Evolutionary conservation across 192 early-diverging fungal species (phyloP).

Genomic region (Linnemannia schmuckeri): DNA sequence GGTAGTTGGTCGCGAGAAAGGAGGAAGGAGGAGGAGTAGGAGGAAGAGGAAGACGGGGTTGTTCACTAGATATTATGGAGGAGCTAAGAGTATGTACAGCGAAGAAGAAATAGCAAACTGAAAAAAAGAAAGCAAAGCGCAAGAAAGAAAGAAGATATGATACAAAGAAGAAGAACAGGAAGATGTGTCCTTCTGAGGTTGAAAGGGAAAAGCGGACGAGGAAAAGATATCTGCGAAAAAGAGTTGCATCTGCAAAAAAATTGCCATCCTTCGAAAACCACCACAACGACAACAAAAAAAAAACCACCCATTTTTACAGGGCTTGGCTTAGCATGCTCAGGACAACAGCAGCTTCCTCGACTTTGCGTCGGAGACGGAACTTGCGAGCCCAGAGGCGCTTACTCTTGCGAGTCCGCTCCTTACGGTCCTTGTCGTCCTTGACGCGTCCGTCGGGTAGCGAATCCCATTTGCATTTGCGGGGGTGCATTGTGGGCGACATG

Average conservation of each 20-base stretch:
- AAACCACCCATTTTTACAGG: slow-evolving; percentile 9
- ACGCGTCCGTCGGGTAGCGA: slow-evolving; percentile 53
- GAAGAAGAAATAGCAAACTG: background rate
- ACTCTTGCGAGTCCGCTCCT: slow-evolving; percentile 48
- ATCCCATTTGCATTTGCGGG: slow-evolving; percentile 56
- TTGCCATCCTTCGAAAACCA: too few relatives aligned
- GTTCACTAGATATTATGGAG: too few relatives aligned
- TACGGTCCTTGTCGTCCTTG: slow-evolving; percentile 56
- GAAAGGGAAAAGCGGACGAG: too few relatives aligned
- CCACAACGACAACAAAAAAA: too few relatives aligned
- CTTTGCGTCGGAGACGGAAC: slow-evolving; percentile 53
- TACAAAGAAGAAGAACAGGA: background rate
- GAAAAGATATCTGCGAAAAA: too few relatives aligned
- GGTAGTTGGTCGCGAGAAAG: too few relatives aligned
- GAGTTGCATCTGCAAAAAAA: too few relatives aligned
- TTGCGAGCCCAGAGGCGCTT: slow-evolving; percentile 56
- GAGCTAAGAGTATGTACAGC: too few relatives aligned
- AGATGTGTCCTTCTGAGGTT: background rate
- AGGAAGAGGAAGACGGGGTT: too few relatives aligned
- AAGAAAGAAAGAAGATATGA: background rate
- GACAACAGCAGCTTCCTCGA: slow-evolving; percentile 51
- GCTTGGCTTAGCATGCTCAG: slow-evolving; percentile 55
- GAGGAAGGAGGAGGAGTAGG: too few relatives aligned
- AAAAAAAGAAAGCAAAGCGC: slow-evolving; percentile 1
- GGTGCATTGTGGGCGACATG: slow-evolving; percentile 53